Conservation (phyloP, 2,329 filamentous ascomycete species). For the Alternaria burnsii region DNA sequence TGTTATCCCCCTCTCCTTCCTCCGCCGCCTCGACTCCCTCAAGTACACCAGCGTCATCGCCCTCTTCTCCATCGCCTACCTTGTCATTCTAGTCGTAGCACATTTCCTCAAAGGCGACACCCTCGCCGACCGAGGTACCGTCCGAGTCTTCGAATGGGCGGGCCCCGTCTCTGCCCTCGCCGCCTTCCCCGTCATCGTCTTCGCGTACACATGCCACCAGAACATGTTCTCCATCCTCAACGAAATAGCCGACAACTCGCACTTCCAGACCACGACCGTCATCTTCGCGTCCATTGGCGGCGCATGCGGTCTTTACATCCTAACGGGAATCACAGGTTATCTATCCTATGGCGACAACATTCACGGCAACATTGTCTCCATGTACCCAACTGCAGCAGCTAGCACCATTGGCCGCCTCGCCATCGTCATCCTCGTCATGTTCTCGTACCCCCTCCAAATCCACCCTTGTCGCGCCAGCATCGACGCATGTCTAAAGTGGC, state of each 20-base stretch:
- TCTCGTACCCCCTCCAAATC: slow-evolving; percentile 93
- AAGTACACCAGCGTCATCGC: slow-evolving; percentile 97
- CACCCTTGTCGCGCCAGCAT: slow-evolving; percentile 96
- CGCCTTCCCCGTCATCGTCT: slow-evolving; percentile 92
- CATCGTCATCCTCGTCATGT: slow-evolving; percentile 94
- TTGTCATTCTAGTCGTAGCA: slow-evolving; percentile 91
- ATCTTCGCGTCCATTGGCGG: slow-evolving; percentile 85
- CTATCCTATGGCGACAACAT: slow-evolving; percentile 92
- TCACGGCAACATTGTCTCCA: slow-evolving; percentile 87
- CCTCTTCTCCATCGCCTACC: slow-evolving; percentile 89
- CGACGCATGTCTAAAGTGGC: slow-evolving; percentile 93
- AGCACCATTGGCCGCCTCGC: slow-evolving; percentile 94
- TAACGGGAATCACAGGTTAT: slow-evolving; percentile 95
- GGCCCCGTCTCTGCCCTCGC: slow-evolving; percentile 81
- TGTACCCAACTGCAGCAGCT: slow-evolving; percentile 72
- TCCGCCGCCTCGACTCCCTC: slow-evolving; percentile 89
- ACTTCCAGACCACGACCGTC: slow-evolving; percentile 78
- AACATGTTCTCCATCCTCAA: slow-evolving; percentile 99
- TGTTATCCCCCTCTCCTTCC: slow-evolving; percentile 92
- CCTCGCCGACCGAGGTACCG: slow-evolving; percentile 73
- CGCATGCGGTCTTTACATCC: slow-evolving; percentile 84
- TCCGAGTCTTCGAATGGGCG: slow-evolving; percentile 80
- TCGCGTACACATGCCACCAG: slow-evolving; percentile 99
- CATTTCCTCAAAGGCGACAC: slow-evolving; percentile 85
- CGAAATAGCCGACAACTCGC: slow-evolving; percentile 87